Percentiles rank a stretch among this genome's conserved stretches.
These are phyloP conservation scores for Datura wrightii DNA, from an alignment of 257 asterid genomes.

Conservation along the genomic window DNA sequence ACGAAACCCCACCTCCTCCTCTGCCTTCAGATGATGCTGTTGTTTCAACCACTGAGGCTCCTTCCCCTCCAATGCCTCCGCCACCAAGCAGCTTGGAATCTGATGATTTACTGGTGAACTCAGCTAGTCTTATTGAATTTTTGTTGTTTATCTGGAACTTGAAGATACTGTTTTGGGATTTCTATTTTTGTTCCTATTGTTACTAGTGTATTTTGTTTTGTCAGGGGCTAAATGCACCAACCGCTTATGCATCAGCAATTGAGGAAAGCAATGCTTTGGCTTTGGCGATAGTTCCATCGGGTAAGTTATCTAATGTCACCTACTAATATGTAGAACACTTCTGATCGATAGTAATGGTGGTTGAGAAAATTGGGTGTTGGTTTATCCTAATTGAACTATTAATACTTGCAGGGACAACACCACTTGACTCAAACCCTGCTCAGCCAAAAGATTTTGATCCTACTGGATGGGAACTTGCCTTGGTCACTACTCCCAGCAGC, in stretches of 20 bases:
- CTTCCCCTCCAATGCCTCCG: constrained; percentile 56
- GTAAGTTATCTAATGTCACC: constrained; percentile 47
- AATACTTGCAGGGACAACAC: constrained; percentile 58
- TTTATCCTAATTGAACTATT: neutral
- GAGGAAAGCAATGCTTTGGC: constrained; percentile 95
- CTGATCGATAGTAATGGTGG: neutral
- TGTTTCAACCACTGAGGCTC: constrained; percentile 52
- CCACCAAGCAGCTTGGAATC: constrained; percentile 59
- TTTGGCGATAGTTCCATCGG: constrained; percentile 87
- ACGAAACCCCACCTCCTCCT: constrained; percentile 57
- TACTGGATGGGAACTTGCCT: constrained; percentile 97
- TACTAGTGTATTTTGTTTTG: constrained; percentile 33
- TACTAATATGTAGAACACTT: constrained; percentile 3
- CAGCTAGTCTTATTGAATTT: constrained; percentile 24
- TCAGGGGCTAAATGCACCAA: constrained; percentile 75
- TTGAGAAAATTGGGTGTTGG: neutral
- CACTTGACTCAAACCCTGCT: constrained; percentile 53
- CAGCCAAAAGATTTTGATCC: constrained; percentile 71
- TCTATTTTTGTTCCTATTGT: constrained; percentile 18
- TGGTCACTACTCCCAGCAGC: constrained; percentile 88
- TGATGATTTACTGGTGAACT: constrained; percentile 81
- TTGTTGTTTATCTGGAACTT: constrained; percentile 24
- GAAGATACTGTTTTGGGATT: constrained; percentile 27
- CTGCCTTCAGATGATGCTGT: constrained; percentile 52
- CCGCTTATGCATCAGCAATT: constrained; percentile 66